Evolutionary conservation across 345 rosid species (phyloP).

Genomic region (Durio zibethinus): DNA sequence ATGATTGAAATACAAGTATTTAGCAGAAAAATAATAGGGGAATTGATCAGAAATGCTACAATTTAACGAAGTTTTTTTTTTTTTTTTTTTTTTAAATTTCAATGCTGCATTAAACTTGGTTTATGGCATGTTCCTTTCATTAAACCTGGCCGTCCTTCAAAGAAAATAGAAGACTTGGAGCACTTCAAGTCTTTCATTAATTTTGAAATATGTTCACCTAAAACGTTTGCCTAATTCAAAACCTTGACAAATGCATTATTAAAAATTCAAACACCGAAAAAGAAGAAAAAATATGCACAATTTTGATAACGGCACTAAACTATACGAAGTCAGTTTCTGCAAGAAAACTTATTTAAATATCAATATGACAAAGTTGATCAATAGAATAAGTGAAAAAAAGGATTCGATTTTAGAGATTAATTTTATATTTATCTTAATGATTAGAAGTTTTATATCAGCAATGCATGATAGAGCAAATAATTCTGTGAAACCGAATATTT

Average conservation of each 20-base stretch:
- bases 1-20: not conserved
- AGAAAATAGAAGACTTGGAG: not conserved
- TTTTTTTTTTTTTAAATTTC: no score
- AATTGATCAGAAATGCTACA: not conserved
- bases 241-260: not conserved
- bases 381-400: not conserved
- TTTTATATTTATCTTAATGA: constrained; percentile 30
- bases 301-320: not conserved
- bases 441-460: constrained; percentile 24
- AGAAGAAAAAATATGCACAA: not conserved
- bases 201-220: not conserved
- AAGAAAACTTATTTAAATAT: constrained; percentile 9
- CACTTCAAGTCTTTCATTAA: not conserved
- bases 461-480: constrained; percentile 22
- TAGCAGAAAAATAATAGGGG: not conserved
- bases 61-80: not conserved
- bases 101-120: not conserved
- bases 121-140: not conserved
- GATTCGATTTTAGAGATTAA: constrained; percentile 12
- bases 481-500: constrained; percentile 23
- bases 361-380: constrained; percentile 18
- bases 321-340: constrained; percentile 2
- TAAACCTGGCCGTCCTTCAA: not conserved
- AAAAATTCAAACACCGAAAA: not conserved
- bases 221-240: not conserved